These are phyloP conservation scores for Exophiala dermatitidis DNA, from an alignment of 2,329 filamentous ascomycete genomes.

Conservation along the genomic window DNA sequence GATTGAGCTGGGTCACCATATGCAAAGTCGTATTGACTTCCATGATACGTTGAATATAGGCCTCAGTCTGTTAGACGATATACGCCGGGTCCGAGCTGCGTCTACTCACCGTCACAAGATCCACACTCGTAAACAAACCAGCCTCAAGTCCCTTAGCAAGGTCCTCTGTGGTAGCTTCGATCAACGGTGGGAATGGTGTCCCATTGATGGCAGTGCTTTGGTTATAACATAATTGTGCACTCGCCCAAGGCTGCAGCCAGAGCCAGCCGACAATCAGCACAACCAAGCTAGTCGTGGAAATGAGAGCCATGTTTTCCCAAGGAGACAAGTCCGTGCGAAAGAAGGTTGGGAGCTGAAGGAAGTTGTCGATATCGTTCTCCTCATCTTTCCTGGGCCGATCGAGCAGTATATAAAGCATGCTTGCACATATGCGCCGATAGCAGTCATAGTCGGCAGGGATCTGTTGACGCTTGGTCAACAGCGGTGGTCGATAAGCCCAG, in stretches of 20 bases:
- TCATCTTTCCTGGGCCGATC: neutral
- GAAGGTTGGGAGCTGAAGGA: neutral
- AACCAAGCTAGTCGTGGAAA: neutral
- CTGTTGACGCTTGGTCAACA: neutral
- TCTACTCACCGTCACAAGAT: slow-evolving; percentile 42
- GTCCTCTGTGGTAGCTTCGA: slow-evolving; percentile 48
- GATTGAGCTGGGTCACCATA: slow-evolving; percentile 50
- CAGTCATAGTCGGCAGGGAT: neutral
- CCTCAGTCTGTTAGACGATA: slow-evolving; percentile 29
- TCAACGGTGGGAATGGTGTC: slow-evolving; percentile 34
- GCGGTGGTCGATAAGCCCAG: neutral
- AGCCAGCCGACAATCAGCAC: slow-evolving; percentile 2
- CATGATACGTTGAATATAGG: slow-evolving; percentile 46
- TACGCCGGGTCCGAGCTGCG: neutral
- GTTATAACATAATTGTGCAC: slow-evolving; percentile 12
- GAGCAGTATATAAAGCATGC: neutral
- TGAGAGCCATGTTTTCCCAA: neutral
- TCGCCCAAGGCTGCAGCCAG: slow-evolving; percentile 1
- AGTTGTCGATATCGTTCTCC: neutral
- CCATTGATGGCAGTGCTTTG: slow-evolving; percentile 19
- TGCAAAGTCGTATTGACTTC: slow-evolving; percentile 49
- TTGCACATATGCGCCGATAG: neutral
- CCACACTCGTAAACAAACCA: slow-evolving; percentile 50
- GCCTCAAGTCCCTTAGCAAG: slow-evolving; percentile 44
- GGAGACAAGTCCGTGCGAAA: neutral